Base-by-base conservation (phyloP, 495 filamentous ascomycete genomes). In the Penicillium egyptiacum region DNA sequence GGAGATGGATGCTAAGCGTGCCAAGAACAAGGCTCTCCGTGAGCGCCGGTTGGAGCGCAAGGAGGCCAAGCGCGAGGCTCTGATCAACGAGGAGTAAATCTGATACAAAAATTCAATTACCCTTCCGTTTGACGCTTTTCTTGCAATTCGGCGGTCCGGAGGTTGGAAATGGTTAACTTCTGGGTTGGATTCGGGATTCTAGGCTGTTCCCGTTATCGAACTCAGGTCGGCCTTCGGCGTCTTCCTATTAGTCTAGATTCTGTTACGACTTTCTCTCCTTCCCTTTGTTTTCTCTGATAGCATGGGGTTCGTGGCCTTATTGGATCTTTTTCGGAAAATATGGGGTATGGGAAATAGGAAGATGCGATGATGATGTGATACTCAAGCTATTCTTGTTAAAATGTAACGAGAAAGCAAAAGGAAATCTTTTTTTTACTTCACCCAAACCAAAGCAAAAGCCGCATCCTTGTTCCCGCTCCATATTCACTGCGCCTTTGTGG, bases 1-100 rank as follows among this genome's bases (percentile, higher is more conserved):
- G 72, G 92, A 97, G 85, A 98, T 98, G 94, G 93, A 99, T 79
- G 90, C 88, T 81, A 97, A 94, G 86, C 91, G 94, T 83, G 88
- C 90, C 77, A 96, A 96, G 90, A 97, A 90, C 87, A 97, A 96
- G 91, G 94, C 94, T 67, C 92, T 93, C 60, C 90, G 94, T 81
- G 95, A 97, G 88, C 86, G 94, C 80, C 92, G 91, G 83, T 80
- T 85, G 75, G 89, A 93, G 81, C 88, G 94, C 75, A 80, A 88
- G 72, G 76, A 83, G 73, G 85, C 87, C 75, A 99, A 99, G 94
- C 86, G 90, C 77, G 87, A 85, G 66, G 89, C 88, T 68, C 72
- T 94, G 70, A 71, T 86, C 53, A 91, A 81, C 61, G 92, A 88
- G 74, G 88, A 94, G 72, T 78, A 79, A 71, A 73, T 72, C 58